phyloP scores from a whole-genome alignment of 2,329 filamentous ascomycete genomes.

The Sporothrix protearum region DNA sequence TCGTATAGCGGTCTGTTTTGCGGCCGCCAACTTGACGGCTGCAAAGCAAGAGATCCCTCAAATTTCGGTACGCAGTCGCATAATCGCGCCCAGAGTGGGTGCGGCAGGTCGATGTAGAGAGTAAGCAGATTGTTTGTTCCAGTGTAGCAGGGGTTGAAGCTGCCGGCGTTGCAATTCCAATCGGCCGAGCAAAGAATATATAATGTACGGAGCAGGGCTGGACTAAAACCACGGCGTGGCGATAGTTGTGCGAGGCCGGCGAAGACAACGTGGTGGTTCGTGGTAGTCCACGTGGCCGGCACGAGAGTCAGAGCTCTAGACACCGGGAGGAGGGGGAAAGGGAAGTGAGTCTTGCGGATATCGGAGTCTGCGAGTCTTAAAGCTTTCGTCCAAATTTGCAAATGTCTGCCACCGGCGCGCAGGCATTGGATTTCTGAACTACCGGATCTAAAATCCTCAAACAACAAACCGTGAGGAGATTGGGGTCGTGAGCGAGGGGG shows the following conservation, averaged over 20 bases:
- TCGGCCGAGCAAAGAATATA: background rate
- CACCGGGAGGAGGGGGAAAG: background rate
- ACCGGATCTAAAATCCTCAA: too few species aligned
- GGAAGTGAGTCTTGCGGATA: background rate
- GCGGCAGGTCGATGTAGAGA: background rate
- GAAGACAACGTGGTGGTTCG: background rate
- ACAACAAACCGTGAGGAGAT: background rate
- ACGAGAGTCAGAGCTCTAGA: background rate
- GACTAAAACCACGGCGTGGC: background rate
- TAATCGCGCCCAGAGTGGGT: constrained; percentile 20
- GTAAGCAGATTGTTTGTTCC: background rate
- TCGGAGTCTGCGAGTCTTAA: background rate
- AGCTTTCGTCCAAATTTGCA: background rate
- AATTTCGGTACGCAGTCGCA: constrained; percentile 20
- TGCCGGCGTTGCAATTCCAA: background rate
- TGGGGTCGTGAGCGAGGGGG: background rate
- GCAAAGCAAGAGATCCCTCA: constrained; percentile 27
- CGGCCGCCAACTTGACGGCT: constrained; percentile 25
- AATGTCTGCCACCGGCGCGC: background rate
- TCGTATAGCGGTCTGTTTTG: background rate
- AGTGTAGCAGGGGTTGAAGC: background rate
- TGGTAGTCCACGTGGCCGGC: background rate
- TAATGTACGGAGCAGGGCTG: background rate
- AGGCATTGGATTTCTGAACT: background rate
- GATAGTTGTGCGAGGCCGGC: too few species aligned